Conservation (phyloP, 345 rosid species). For the Gynandropsis gynandra region DNA sequence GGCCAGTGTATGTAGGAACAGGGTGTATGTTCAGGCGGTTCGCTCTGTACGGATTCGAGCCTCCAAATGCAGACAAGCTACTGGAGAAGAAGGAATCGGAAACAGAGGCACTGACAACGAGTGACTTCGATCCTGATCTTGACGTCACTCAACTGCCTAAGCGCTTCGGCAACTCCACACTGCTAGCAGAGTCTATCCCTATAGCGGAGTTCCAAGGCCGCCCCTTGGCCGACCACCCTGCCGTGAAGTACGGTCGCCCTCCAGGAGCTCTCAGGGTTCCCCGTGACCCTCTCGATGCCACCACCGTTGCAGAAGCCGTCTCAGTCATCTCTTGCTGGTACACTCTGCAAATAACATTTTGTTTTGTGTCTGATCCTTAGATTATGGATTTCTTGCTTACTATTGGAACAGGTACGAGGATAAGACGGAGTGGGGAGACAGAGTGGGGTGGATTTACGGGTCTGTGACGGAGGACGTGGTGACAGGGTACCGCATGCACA, state of each 20-base stretch:
- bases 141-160: constrained; percentile 76
- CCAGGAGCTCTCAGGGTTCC: constrained; percentile 76
- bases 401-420: constrained; percentile 62
- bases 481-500: constrained; percentile 95
- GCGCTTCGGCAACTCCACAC: constrained; percentile 87
- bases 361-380: background rate
- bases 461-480: constrained; percentile 97
- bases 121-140: constrained; percentile 76
- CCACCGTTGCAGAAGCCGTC: constrained; percentile 81
- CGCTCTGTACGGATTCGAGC: constrained; percentile 87
- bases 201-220: constrained; percentile 80
- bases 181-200: constrained; percentile 78
- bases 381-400: background rate
- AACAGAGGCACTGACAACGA: constrained; percentile 55
- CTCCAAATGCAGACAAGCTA: constrained; percentile 48
- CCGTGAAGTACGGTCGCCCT: constrained; percentile 75
- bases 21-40: constrained; percentile 88
- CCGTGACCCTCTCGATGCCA: constrained; percentile 81
- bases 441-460: constrained; percentile 97
- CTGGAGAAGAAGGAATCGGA: constrained; percentile 38
- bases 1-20: constrained; percentile 93
- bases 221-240: constrained; percentile 87
- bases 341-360: background rate
- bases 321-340: constrained; percentile 96
- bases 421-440: constrained; percentile 95